These are phyloP conservation scores for Sporobolomyces pararoseus DNA, from an alignment of 768 basidiomycete genomes.

Conservation along the genomic window DNA sequence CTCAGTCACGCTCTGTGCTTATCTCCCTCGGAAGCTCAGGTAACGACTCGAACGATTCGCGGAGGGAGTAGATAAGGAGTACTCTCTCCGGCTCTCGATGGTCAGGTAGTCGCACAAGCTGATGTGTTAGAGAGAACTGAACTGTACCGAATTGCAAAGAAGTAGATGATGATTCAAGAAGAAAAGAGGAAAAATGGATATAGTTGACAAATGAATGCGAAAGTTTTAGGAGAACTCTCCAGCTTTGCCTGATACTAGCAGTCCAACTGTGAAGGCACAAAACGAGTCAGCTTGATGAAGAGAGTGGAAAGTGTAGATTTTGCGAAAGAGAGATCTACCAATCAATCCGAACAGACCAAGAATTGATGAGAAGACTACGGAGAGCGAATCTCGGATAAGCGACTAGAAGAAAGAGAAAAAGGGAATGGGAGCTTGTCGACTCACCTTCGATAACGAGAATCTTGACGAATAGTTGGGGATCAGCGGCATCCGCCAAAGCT, in stretches of 20 bases:
- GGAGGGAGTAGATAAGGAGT: too few relatives aligned
- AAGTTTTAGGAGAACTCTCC: constrained; percentile 17
- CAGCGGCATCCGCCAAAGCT: constrained; percentile 89
- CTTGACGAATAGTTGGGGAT: constrained; percentile 91
- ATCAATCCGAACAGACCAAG: constrained; percentile 39
- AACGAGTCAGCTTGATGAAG: not conserved
- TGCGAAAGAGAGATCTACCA: constrained; percentile 5
- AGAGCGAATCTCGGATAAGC: not conserved
- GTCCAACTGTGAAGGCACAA: not conserved
- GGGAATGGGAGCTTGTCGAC: too few relatives aligned
- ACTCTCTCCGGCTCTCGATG: too few relatives aligned
- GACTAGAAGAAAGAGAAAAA: not conserved
- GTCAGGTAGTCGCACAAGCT: too few relatives aligned
- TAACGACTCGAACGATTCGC: too few relatives aligned
- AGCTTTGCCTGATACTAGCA: constrained; percentile 24
- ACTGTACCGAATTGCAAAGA: too few relatives aligned
- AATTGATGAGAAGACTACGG: constrained; percentile 39
- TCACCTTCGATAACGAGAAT: constrained; percentile 78
- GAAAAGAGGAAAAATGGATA: not conserved
- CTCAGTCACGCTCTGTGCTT: too few relatives aligned
- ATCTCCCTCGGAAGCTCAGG: too few relatives aligned
- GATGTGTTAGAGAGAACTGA: too few relatives aligned
- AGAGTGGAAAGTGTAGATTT: not conserved
- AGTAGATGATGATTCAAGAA: too few relatives aligned
- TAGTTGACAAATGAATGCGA: not conserved